phyloP scores from a whole-genome alignment of 495 filamentous ascomycete genomes.

The Friedmanniomyces endolithicus region DNA sequence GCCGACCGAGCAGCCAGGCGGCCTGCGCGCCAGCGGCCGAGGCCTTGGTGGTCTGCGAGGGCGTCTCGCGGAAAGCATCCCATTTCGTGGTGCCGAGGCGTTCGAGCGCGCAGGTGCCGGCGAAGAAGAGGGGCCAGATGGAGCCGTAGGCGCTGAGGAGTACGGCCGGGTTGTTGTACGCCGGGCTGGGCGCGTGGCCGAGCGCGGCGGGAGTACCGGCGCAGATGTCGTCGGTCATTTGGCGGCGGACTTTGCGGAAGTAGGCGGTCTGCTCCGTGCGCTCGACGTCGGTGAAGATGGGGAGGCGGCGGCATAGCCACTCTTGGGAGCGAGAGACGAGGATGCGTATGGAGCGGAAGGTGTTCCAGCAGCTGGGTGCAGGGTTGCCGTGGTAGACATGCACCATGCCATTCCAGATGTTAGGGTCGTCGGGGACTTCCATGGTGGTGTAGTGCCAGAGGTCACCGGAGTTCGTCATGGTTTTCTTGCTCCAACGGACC shows the following conservation, averaged over 20 bases:
- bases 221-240: slow-evolving; percentile 19
- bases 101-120: slow-evolving; percentile 16
- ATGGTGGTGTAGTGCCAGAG: slow-evolving; percentile 6
- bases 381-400: background rate
- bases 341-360: slow-evolving; percentile 10
- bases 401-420: slow-evolving; percentile 20
- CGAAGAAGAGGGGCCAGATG: slow-evolving; percentile 22
- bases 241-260: slow-evolving; percentile 12
- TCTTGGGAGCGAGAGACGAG: slow-evolving; percentile 11
- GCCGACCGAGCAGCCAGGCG: slow-evolving; percentile 10
- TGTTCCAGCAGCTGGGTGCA: slow-evolving; percentile 7
- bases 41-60: background rate
- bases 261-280: slow-evolving; percentile 10
- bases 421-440: slow-evolving; percentile 10
- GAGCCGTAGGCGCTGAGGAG: slow-evolving; percentile 11
- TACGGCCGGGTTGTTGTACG: background rate
- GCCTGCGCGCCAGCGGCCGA: slow-evolving; percentile 13
- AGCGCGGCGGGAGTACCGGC: slow-evolving; percentile 7
- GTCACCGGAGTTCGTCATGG: background rate
- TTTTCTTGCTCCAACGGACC: slow-evolving; percentile 10
- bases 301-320: slow-evolving; percentile 2
- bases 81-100: slow-evolving; percentile 2
- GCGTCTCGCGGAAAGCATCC: background rate
- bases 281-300: slow-evolving; percentile 1
- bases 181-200: slow-evolving; percentile 3